Conservation (phyloP, 495 filamentous ascomycete species). For the Glutinoglossum americanum region DNA sequence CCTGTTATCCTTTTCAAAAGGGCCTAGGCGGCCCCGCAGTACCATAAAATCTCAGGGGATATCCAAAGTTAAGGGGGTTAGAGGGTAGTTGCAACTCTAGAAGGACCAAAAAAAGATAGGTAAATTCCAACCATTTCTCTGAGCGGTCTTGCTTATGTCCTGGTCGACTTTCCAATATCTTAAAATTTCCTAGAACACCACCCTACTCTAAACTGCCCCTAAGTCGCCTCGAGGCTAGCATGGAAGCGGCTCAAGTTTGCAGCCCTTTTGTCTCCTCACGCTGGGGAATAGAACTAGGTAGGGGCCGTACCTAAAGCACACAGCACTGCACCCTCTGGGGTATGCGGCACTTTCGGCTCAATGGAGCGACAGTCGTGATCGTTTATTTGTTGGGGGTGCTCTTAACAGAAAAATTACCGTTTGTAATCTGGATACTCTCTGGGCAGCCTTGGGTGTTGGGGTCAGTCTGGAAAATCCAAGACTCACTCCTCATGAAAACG, state of each 20-base stretch:
- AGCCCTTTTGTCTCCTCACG: too few species aligned
- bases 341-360: too few species aligned
- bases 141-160: not conserved
- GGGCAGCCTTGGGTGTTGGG: not conserved
- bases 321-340: not conserved
- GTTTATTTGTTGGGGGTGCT: too few species aligned
- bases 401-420: not conserved
- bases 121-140: not conserved
- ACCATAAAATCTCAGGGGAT: not conserved
- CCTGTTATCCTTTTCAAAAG: not conserved
- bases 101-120: not conserved
- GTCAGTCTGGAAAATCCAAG: not conserved
- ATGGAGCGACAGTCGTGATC: too few species aligned
- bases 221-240: not conserved
- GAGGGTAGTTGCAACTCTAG: not conserved
- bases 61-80: not conserved
- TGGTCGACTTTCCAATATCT: not conserved
- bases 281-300: too few species aligned
- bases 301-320: too few species aligned
- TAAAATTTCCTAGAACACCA: not conserved
- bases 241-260: too few species aligned
- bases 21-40: not conserved
- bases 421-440: not conserved
- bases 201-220: not conserved
- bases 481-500: not conserved